Conservation (phyloP, 2,329 filamentous ascomycete genomes). For the Alternaria gansuensis region DNA sequence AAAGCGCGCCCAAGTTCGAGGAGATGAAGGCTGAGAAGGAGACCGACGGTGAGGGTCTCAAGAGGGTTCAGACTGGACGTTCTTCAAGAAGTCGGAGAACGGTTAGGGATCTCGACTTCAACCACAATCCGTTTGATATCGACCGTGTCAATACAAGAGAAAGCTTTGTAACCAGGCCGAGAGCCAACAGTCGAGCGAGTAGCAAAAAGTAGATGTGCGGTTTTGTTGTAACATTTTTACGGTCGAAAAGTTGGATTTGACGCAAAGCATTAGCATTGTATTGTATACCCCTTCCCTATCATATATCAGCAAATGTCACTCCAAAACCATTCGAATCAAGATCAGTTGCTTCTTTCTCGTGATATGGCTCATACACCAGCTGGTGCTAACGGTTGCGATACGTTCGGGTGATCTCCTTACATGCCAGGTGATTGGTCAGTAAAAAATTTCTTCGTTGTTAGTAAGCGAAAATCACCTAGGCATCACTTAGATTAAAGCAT, state of each 20-base stretch:
- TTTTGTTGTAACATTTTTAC: conserved; percentile 13
- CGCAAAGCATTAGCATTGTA: conserved; percentile 31
- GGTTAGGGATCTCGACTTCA: conserved; percentile 42
- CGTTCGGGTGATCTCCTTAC: background rate
- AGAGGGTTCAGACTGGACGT: conserved; percentile 44
- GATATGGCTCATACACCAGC: background rate
- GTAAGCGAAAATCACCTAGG: no score
- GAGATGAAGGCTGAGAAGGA: conserved; percentile 53
- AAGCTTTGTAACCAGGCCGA: conserved; percentile 50
- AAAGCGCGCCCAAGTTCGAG: conserved; percentile 46
- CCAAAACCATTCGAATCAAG: conserved; percentile 13
- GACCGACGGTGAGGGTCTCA: conserved; percentile 35
- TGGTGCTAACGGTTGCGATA: background rate
- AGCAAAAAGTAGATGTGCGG: conserved; percentile 15
- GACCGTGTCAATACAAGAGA: conserved; percentile 60
- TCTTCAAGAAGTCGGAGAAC: conserved; percentile 39
- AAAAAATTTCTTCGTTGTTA: no score
- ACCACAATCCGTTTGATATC: conserved; percentile 60
- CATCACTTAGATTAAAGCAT: no score
- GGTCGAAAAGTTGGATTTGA: conserved; percentile 14
- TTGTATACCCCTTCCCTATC: conserved; percentile 35
- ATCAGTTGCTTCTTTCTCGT: conserved; percentile 1
- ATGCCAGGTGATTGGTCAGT: no score
- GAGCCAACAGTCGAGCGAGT: conserved; percentile 33
- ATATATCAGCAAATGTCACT: conserved; percentile 11